phyloP scores from a whole-genome alignment of 2,329 filamentous ascomycete genomes.

The Diaporthe ilicicola region DNA sequence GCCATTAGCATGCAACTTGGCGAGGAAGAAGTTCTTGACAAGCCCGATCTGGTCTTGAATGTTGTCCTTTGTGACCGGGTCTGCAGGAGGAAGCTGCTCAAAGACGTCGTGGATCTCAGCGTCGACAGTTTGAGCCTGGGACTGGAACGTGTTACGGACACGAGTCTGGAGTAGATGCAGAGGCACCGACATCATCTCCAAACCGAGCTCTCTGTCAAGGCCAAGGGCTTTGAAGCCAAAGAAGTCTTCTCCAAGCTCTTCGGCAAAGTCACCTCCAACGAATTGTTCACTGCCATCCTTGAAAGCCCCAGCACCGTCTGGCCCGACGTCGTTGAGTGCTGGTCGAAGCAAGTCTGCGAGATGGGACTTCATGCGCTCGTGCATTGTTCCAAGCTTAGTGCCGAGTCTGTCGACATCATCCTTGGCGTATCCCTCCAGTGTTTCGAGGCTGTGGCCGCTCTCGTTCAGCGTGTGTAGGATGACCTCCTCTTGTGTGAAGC shows the following conservation, averaged over 20 bases:
- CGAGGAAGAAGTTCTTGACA: constrained; percentile 89
- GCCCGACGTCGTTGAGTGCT: constrained; percentile 80
- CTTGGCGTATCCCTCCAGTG: constrained; percentile 85
- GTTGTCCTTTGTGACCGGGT: constrained; percentile 81
- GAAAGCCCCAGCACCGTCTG: constrained; percentile 89
- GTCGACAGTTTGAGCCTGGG: constrained; percentile 72
- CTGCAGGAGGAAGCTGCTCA: constrained; percentile 72
- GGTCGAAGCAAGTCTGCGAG: constrained; percentile 93
- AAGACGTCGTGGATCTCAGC: constrained; percentile 69
- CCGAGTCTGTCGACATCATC: constrained; percentile 92
- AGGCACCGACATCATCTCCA: constrained; percentile 88
- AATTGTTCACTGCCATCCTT: constrained; percentile 98
- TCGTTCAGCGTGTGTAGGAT: constrained; percentile 86
- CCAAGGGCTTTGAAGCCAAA: constrained; percentile 98
- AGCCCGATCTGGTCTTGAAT: constrained; percentile 85
- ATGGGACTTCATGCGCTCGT: constrained; percentile 94
- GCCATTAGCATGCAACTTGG: constrained; percentile 84
- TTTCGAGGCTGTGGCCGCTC: constrained; percentile 82
- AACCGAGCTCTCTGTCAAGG: constrained; percentile 87
- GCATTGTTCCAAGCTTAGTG: constrained; percentile 80
- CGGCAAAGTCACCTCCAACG: constrained; percentile 94
- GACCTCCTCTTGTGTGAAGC: constrained; percentile 85
- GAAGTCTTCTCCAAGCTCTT: constrained; percentile 98
- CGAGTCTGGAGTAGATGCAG: constrained; percentile 92
- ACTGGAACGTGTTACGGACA: constrained; percentile 85